Evolutionary conservation across 1,284 basidiomycete genomes (phyloP).

Genomic region (Hemileia vastatrix): DNA sequence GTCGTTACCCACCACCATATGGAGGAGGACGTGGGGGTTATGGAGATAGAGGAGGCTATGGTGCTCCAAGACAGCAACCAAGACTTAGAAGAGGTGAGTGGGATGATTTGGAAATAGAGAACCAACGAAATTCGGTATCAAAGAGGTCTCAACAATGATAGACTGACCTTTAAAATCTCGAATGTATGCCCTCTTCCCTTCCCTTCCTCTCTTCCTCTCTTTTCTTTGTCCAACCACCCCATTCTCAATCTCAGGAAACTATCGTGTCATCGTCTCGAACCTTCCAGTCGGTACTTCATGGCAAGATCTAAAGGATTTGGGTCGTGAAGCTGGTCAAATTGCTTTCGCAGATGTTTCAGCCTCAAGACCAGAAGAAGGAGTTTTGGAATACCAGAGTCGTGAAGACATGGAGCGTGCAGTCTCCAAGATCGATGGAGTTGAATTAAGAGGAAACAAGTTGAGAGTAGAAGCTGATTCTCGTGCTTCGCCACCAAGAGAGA

Average conservation of each 20-base stretch:
- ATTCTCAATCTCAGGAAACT: conserved; percentile 19
- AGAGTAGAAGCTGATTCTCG: conserved; percentile 36
- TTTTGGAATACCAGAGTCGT: conserved; percentile 41
- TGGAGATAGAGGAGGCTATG: conserved; percentile 16
- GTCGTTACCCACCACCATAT: neutral
- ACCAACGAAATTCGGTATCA: neutral
- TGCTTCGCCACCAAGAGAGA: conserved; percentile 3
- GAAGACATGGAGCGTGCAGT: conserved; percentile 41
- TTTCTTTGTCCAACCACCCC: neutral
- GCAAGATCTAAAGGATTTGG: conserved; percentile 97
- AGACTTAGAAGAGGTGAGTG: neutral
- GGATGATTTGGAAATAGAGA: neutral
- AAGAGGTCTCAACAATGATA: neutral
- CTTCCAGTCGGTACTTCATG: conserved; percentile 84
- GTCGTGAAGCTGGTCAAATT: conserved; percentile 87
- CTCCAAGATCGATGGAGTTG: conserved; percentile 40
- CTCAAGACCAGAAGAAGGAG: conserved; percentile 38
- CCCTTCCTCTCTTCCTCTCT: neutral
- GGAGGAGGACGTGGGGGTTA: conserved; percentile 27
- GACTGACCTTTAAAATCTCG: neutral
- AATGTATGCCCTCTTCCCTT: neutral
- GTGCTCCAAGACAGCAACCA: neutral
- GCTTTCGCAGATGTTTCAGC: conserved; percentile 72
- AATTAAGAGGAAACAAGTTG: conserved; percentile 39
- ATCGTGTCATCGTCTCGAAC: conserved; percentile 50